Base-by-base conservation (phyloP, 495 filamentous ascomycete genomes). In the Penicillium mononematosum region DNA sequence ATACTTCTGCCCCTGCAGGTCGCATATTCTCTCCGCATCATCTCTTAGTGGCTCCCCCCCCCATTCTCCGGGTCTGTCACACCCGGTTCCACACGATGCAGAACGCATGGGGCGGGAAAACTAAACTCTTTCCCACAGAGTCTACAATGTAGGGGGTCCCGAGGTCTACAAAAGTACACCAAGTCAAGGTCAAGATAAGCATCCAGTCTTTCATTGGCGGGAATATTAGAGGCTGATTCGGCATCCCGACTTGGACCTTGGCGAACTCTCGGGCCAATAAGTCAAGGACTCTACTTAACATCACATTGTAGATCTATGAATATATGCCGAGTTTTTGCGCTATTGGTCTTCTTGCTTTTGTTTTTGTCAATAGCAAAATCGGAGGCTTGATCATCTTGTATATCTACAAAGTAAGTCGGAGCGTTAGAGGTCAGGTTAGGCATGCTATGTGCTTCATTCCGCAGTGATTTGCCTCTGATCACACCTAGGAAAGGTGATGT, bases 201-300 rank as follows among this genome's bases (percentile, higher is more conserved):
- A 24, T 2, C 11, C 17, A n/a, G 1, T 9, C 8, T n/a, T 20
- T 10, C 31, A 50, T 50, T 50, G 32, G 47, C 12, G 47, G 47
- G 16, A 7, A 17, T 5, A 12, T 24, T 3, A 38, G 47, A 34
- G 27, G 29, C 29, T 50, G 16, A 24, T n/a, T 25, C 47, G 47
- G 47, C 31, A 50, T 50, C 31, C 47, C 47, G 47, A 38, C n/a
- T 12, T 19, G 17, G 27, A 24, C 5, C 31, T 36, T 38, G 47
- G 20, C 32, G 17, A 50, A 36, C 10, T 22, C 31, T 36, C 47
- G 10, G 43, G 2, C 22, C 44, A 7, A 27, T 27, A 17, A 31
- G 4, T 16, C 16, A 32, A 10, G 9, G 29, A 47, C 25, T 29
- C 16, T 29, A 16, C 22, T 25, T n/a, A 12, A 45, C 22, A 44